Evolutionary conservation across 2,329 filamentous ascomycete species (phyloP), one percentile per base, ranked within the genome.

Genomic region (Didymella pinodella): DNA sequence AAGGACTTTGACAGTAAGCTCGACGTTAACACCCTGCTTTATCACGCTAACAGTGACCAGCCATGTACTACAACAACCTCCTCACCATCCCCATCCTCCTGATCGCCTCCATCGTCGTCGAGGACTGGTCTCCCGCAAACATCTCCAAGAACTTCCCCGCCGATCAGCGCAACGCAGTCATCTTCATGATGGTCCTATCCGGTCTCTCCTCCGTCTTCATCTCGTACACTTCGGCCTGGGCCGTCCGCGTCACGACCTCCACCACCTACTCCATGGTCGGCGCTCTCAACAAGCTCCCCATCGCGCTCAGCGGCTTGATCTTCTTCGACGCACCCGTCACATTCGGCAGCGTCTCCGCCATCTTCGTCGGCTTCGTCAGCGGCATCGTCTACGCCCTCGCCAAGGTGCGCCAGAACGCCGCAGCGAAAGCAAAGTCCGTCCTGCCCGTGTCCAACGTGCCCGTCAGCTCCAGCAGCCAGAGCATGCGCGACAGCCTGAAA

Each of bases 41-140:
- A 28, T 14, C 6, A 32, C 7, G 31, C 68, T 70, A 64, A 70
- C 44, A 32, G 1, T n/a, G 3, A 32, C 47, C 65, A 98, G 94
- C 93, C 74, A 99, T 98, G 95, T 98, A 95, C 83, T 99, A 99
- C 85, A 99, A 99, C 87, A 98, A 99, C 80, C 86, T 98, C 47
- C 88, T 99, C 67, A 96, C 93, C 57, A 97, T 99, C 65, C 95
- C 95, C 28, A 90, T 98, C 71, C 88, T 99, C 51, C 79, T 98
- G 57, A 77, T 92, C 69, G 88, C 89, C 77, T 96, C 94, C 32
- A 82, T 97, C 52, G 71, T 97, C 64, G 82, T 90, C 66, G 95
- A 99, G 78, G 92, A 98, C 81, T 99, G 95, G 95, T 96, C 93
- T 7, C 82, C 86, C 49, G 84, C 84, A 62, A 99, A 99, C 81